Conservation (phyloP, 768 basidiomycete species). For the Tricholoma furcatifolium region DNA sequence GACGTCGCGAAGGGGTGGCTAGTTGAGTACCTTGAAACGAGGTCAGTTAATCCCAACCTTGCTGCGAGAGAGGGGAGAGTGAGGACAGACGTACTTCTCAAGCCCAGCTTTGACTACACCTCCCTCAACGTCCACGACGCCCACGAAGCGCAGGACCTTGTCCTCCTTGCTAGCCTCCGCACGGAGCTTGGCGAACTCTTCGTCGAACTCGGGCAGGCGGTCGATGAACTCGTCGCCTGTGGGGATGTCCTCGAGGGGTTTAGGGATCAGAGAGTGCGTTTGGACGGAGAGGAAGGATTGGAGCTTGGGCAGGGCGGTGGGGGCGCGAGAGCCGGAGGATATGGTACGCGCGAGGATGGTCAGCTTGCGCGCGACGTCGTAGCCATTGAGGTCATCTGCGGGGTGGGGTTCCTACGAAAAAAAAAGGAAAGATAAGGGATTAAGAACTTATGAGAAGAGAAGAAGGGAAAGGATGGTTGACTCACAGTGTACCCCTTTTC, state of each 20-base stretch:
- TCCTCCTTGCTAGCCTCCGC: slow-evolving; percentile 73
- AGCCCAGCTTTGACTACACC: slow-evolving; percentile 83
- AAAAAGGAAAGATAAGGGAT: not conserved
- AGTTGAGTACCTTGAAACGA: slow-evolving; percentile 66
- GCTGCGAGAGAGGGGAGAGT: not conserved
- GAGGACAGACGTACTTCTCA: slow-evolving; percentile 64
- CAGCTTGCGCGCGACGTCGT: slow-evolving; percentile 95
- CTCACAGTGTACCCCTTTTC: slow-evolving; percentile 93
- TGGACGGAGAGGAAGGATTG: slow-evolving; percentile 82
- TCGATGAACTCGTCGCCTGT: slow-evolving; percentile 83
- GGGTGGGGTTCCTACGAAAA: slow-evolving; percentile 88
- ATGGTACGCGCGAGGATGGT: slow-evolving; percentile 90
- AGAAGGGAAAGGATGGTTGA: not conserved
- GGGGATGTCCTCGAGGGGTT: slow-evolving; percentile 60
- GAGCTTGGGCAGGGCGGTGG: slow-evolving; percentile 47
- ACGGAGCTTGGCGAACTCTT: slow-evolving; percentile 73
- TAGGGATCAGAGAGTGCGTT: slow-evolving; percentile 85
- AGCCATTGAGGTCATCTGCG: slow-evolving; percentile 93
- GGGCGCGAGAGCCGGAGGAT: slow-evolving; percentile 29
- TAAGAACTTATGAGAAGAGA: too few relatives aligned
- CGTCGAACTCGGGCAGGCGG: slow-evolving; percentile 80
- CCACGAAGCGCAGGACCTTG: slow-evolving; percentile 91
- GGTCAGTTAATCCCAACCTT: slow-evolving; percentile 6
- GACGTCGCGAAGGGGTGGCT: slow-evolving; percentile 96
- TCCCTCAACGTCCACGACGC: slow-evolving; percentile 80